Evolutionary conservation across 1,284 basidiomycete species (phyloP).

Genomic region (Tylopilus orsonianus): DNA sequence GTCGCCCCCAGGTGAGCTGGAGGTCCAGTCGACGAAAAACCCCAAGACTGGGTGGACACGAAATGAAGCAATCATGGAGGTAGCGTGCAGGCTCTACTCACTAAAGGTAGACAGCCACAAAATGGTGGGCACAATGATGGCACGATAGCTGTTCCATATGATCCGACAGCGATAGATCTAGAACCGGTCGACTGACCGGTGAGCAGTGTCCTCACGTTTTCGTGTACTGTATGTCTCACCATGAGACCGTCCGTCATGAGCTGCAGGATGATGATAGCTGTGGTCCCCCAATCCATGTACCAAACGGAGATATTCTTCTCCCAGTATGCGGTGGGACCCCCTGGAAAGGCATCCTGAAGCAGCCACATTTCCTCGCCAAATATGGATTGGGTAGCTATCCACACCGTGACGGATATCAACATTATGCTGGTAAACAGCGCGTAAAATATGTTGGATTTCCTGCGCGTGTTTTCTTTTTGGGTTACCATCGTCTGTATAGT

Average conservation of each 20-base stretch:
- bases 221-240: slow-evolving; percentile 16
- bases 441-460: slow-evolving; percentile 13
- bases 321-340: slow-evolving; percentile 20
- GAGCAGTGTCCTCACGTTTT: neutral
- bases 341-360: too few species aligned
- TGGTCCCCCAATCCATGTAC: slow-evolving; percentile 23
- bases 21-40: slow-evolving; percentile 10
- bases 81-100: slow-evolving; percentile 2
- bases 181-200: neutral
- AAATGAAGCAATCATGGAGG: neutral
- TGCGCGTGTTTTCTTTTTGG: neutral
- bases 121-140: slow-evolving; percentile 15
- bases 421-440: slow-evolving; percentile 25
- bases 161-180: too few species aligned
- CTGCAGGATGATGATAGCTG: slow-evolving; percentile 15
- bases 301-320: slow-evolving; percentile 13
- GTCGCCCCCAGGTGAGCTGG: slow-evolving; percentile 20
- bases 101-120: slow-evolving; percentile 29
- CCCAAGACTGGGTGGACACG: slow-evolving; percentile 18
- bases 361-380: too few species aligned
- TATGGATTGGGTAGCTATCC: slow-evolving; percentile 14
- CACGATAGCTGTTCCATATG: slow-evolving; percentile 13
- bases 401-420: slow-evolving; percentile 22
- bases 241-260: slow-evolving; percentile 31
- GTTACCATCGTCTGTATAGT: slow-evolving; percentile 20